Conservation (phyloP, 1,284 basidiomycete species). For the Megacollybia platyphylla region DNA sequence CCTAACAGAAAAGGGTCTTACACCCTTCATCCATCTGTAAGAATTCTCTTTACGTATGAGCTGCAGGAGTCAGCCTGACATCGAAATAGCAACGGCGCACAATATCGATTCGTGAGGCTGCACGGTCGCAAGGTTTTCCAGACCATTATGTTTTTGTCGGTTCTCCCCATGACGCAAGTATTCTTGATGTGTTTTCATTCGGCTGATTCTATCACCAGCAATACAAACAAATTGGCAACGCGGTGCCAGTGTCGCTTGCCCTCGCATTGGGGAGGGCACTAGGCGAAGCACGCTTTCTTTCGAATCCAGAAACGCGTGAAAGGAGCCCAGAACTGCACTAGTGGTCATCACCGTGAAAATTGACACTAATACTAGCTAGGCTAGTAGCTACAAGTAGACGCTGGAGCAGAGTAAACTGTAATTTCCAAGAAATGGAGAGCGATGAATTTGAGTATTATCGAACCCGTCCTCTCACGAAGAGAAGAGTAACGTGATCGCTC, state of each 20-base stretch:
- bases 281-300: constrained; percentile 12
- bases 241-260: constrained; percentile 57
- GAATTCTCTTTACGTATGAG: constrained; percentile 9
- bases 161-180: constrained; percentile 38
- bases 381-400: no score
- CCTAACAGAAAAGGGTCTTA: constrained; percentile 37
- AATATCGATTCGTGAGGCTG: constrained; percentile 49
- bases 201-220: constrained; percentile 25
- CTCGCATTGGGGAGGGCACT: constrained; percentile 47
- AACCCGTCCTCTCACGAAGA: no score
- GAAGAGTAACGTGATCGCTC: no score
- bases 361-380: no score
- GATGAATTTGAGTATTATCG: no score
- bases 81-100: constrained; percentile 47
- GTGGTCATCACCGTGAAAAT: no score
- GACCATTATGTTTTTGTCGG: constrained; percentile 43
- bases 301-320: no score
- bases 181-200: not conserved
- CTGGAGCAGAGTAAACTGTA: no score
- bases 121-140: constrained; percentile 63
- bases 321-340: no score
- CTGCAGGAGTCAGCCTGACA: not conserved
- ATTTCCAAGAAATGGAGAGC: no score
- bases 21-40: constrained; percentile 48
- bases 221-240: constrained; percentile 61